These are phyloP conservation scores for Papilionanthe hybrid DNA, from an alignment of 116 monocot species.

Conservation along the genomic window DNA sequence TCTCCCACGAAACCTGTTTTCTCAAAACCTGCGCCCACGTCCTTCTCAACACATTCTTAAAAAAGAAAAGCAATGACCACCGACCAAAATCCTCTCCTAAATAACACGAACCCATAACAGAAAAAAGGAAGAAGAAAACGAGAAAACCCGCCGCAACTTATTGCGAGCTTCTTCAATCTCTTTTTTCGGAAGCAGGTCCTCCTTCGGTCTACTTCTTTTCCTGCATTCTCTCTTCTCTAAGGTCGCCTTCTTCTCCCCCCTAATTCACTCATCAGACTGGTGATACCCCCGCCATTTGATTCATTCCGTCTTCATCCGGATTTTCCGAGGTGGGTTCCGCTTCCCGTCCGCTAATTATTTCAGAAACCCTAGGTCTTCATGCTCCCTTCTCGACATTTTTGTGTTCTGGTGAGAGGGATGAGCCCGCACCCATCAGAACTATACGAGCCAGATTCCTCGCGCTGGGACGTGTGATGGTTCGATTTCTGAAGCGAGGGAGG, in stretches of 20 bases:
- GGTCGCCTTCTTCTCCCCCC: neutral
- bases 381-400: neutral
- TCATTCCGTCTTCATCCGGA: neutral
- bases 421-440: neutral
- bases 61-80: neutral
- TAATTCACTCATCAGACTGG: neutral
- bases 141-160: neutral
- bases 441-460: constrained; percentile 2
- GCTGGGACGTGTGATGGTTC: constrained; percentile 30
- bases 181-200: neutral
- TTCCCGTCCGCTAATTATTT: neutral
- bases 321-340: constrained; percentile 1
- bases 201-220: neutral
- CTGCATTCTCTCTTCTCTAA: neutral
- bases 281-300: neutral
- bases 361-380: neutral
- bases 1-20: neutral
- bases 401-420: neutral
- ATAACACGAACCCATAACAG: neutral
- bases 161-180: too few relatives aligned
- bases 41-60: constrained; percentile 7
- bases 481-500: constrained; percentile 24
- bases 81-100: neutral
- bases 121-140: neutral
- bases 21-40: constrained; percentile 43